phyloP scores from a whole-genome alignment of 768 basidiomycete genomes.

The Podaxis sp. region DNA sequence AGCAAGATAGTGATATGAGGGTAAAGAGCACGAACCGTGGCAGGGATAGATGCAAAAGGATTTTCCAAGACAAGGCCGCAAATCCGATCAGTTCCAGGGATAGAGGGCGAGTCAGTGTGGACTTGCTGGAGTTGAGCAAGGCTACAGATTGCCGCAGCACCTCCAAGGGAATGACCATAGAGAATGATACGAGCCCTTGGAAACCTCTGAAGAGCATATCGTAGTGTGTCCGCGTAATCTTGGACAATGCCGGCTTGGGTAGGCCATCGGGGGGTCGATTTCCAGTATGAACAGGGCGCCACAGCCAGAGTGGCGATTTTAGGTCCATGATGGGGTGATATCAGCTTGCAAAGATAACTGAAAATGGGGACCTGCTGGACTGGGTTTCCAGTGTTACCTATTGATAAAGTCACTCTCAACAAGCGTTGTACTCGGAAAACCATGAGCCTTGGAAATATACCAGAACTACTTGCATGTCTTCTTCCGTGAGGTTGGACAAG shows the following conservation, averaged over 20 bases:
- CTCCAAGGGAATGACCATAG: conserved; percentile 53
- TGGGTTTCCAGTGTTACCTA: conserved; percentile 54
- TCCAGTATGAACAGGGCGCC: conserved; percentile 53
- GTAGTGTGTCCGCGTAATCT: conserved; percentile 38
- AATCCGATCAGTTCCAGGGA: conserved; percentile 18
- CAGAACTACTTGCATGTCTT: conserved; percentile 17
- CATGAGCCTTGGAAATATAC: conserved; percentile 26
- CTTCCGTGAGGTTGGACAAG: conserved; percentile 12
- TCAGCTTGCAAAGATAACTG: conserved; percentile 27
- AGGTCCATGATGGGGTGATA: conserved; percentile 5
- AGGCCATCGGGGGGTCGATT: conserved; percentile 37
- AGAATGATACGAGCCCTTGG: conserved; percentile 34
- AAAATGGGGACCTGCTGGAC: conserved; percentile 46
- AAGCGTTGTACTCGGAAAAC: background rate
- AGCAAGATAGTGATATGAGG: conserved; percentile 49
- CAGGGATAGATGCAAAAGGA: conserved; percentile 45
- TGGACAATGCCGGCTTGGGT: conserved; percentile 37
- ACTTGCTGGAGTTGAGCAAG: conserved; percentile 24
- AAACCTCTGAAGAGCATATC: conserved; percentile 30
- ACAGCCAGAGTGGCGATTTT: conserved; percentile 33
- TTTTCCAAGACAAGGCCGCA: conserved; percentile 49
- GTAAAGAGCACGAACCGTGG: conserved; percentile 49
- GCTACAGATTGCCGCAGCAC: conserved; percentile 40
- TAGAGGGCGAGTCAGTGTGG: background rate
- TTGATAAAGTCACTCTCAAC: conserved; percentile 23